Base-by-base conservation (phyloP, 805 yeast species). In the Teunomyces lycoperdinae region DNA sequence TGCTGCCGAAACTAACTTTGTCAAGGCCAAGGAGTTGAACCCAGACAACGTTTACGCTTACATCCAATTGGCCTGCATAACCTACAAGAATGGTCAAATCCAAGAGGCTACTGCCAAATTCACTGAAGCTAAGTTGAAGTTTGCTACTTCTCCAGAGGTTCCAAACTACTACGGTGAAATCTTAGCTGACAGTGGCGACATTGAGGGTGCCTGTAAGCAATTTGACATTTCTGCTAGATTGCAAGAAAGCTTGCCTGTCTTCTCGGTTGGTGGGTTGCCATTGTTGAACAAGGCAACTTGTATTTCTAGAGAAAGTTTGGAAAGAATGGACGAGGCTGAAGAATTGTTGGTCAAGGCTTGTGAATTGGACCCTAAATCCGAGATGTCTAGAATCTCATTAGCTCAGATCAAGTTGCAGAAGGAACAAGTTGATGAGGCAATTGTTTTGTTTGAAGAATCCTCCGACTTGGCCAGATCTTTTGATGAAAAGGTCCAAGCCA, bases 111-210 rank as follows among this genome's bases (percentile, higher is more conserved):
- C 81, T 63, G 76, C 78, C 54, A 70, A 78, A 50, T 89, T 89
- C 70, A 77, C 79, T 51, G 83, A 78, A 51, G 89, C 92, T 32
- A 82, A 80, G 61, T 74, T 77, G 66, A 78, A 78, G 66, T 89
- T 89, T 80, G 91, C 96, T 57, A 80, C 91, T 20, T 79, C 87
- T 45, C 89, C 98, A 47, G 97, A 89, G 68, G 86, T 90, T 58
- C 96, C 94, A 73, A 91, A 89, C 75, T 94, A 90, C 71, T 90
- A 84, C 64, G 99, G 98, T 62, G 99, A 94, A 74, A 85, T 92
- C 44, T 77, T 92, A 60, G 84, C 88, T 53, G 97, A 92, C 65
- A 79, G 79, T 59, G 86, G 85, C 63, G 89, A 87, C 58, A 70
- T 80, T 48, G 77, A 67, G 28, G 85, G 79, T 51, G 97, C 98